A percentile compares a stretch with the other conserved stretches of the same genome.
phyloP scores from a whole-genome alignment of 2,329 filamentous ascomycete genomes.

The Lachnellula cervina region DNA sequence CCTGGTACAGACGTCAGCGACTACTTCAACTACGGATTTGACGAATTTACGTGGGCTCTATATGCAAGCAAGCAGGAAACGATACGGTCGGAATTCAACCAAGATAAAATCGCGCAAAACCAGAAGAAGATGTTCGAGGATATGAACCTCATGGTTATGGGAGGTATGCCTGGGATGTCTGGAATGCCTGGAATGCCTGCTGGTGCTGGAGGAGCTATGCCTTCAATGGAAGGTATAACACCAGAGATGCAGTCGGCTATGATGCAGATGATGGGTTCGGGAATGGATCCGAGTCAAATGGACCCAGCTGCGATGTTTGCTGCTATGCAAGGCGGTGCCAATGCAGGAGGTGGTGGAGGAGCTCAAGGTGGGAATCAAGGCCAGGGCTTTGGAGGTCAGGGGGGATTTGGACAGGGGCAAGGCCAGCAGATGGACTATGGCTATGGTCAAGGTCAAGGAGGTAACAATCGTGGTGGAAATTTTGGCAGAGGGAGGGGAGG shows the following conservation, averaged over 20 bases:
- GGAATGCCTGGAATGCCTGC: constrained; percentile 30
- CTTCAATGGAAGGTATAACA: constrained; percentile 57
- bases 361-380: constrained; percentile 44
- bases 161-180: constrained; percentile 43
- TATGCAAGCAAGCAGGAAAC: constrained; percentile 86
- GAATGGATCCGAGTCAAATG: constrained; percentile 64
- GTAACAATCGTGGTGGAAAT: constrained; percentile 18
- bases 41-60: constrained; percentile 95
- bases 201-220: constrained; percentile 38
- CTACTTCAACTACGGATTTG: constrained; percentile 99
- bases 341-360: constrained; percentile 40
- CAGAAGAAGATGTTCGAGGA: constrained; percentile 78
- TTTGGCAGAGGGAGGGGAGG: constrained; percentile 30
- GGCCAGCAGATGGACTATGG: constrained; percentile 28
- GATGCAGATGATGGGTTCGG: constrained; percentile 65
- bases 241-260: constrained; percentile 65
- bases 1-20: constrained; percentile 93
- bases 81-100: constrained; percentile 70
- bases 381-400: constrained; percentile 46
- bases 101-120: constrained; percentile 56
- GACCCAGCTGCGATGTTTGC: constrained; percentile 59
- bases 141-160: constrained; percentile 66
- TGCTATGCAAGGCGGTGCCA: constrained; percentile 47
- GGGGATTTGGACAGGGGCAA: constrained; percentile 39
- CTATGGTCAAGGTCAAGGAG: constrained; percentile 27